Evolutionary conservation across 371 early-diverging fungal species (phyloP).

Genomic region (Blyttiomyces sp.): DNA sequence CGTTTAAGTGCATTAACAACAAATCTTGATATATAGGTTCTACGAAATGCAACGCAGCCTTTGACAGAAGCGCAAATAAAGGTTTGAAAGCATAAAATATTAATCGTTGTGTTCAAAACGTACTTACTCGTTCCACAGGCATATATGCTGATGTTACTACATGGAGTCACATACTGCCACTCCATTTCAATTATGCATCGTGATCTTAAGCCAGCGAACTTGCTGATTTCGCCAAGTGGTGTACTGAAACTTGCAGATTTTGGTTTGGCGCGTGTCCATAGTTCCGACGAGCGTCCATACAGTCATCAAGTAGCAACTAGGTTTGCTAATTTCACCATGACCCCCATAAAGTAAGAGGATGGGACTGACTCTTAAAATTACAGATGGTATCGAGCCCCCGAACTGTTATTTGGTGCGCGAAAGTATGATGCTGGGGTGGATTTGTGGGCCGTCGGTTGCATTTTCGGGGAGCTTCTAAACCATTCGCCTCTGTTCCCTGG

Average conservation of each 20-base stretch:
- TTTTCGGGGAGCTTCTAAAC: conserved; percentile 26
- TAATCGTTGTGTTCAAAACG: no score
- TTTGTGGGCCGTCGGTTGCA: conserved; percentile 47
- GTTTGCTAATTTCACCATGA: conserved; percentile 14
- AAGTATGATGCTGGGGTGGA: conserved; percentile 55
- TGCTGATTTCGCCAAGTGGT: conserved; percentile 47
- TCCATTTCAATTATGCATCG: conserved; percentile 47
- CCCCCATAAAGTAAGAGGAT: conserved; percentile 16
- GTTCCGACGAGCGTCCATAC: conserved; percentile 29
- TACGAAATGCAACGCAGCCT: conserved; percentile 37
- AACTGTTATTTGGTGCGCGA: conserved; percentile 53
- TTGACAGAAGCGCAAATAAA: conserved; percentile 48
- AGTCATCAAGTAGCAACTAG: conserved; percentile 54
- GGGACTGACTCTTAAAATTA: conserved; percentile 81
- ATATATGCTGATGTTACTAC: conserved; percentile 49
- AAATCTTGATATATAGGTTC: no score
- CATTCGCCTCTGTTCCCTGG: conserved; percentile 54
- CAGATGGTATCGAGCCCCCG: conserved; percentile 66
- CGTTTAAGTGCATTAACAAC: background rate
- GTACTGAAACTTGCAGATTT: conserved; percentile 59
- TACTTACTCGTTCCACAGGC: no score
- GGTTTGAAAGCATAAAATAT: no score
- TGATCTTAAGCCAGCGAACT: conserved; percentile 58
- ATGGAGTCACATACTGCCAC: conserved; percentile 49
- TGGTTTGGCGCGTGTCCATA: conserved; percentile 43